Percentiles rank a stretch among this genome's conserved stretches.
These are phyloP conservation scores for Platanthera guangdongensis DNA, from an alignment of 106 monocot genomes.

Conservation along the genomic window DNA sequence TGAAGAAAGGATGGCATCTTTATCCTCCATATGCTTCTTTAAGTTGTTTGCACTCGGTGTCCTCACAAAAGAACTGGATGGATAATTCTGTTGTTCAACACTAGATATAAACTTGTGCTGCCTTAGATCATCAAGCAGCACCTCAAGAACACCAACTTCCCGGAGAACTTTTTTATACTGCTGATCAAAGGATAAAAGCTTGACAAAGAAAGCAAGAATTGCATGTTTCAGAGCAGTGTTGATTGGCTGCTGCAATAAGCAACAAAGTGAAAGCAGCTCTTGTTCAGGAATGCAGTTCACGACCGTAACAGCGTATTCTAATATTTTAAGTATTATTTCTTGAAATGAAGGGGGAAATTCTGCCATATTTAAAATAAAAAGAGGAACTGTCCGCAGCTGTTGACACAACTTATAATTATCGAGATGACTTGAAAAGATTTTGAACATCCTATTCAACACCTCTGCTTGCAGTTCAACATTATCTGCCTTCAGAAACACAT, in stretches of 20 bases:
- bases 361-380: constrained; percentile 91
- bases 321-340: constrained; percentile 90
- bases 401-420: constrained; percentile 96
- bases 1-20: constrained; percentile 86
- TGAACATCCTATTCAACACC: constrained; percentile 96
- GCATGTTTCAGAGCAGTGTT: constrained; percentile 59
- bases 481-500: constrained; percentile 97
- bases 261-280: constrained; percentile 93
- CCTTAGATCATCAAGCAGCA: constrained; percentile 84
- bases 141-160: constrained; percentile 94
- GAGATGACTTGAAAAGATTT: constrained; percentile 92
- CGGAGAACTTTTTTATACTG: constrained; percentile 88
- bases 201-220: constrained; percentile 93
- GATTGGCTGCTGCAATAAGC: constrained; percentile 89
- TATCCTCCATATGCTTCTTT: constrained; percentile 63
- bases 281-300: constrained; percentile 97
- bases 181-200: constrained; percentile 92
- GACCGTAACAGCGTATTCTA: constrained; percentile 98
- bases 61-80: constrained; percentile 21
- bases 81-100: constrained; percentile 45
- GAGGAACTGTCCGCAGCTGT: constrained; percentile 76
- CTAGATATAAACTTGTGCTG: constrained; percentile 72
- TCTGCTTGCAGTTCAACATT: constrained; percentile 83
- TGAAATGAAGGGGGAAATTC: constrained; percentile 79
- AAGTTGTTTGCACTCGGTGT: constrained; percentile 48